Evolutionary conservation across 2,329 filamentous ascomycete species (phyloP).

Genomic region (Colletotrichum tropicale): DNA sequence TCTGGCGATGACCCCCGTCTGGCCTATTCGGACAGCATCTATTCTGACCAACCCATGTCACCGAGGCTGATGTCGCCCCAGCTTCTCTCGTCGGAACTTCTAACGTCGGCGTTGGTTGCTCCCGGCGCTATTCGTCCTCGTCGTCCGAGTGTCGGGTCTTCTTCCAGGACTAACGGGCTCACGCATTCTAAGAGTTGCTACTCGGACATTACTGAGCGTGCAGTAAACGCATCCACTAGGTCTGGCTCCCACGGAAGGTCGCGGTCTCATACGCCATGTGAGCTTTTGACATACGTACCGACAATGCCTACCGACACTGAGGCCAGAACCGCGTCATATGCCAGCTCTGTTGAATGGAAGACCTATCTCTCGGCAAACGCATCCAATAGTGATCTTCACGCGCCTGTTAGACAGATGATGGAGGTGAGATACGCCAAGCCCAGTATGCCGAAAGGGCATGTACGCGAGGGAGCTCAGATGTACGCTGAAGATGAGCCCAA

Average conservation of each 20-base stretch:
- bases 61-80: background rate
- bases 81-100: background rate
- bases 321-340: constrained; percentile 39
- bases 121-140: background rate
- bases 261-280: background rate
- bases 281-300: constrained; percentile 7
- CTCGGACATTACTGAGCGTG: background rate
- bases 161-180: background rate
- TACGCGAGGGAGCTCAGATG: constrained; percentile 56
- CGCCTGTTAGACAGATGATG: background rate
- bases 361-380: constrained; percentile 57
- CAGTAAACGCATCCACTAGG: background rate
- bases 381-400: constrained; percentile 33
- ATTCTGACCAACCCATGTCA: constrained; percentile 38
- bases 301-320: constrained; percentile 30
- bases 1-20: constrained; percentile 43
- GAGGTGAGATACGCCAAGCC: constrained; percentile 22
- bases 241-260: background rate
- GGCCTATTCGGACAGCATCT: constrained; percentile 53
- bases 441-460: constrained; percentile 39
- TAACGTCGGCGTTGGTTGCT: background rate
- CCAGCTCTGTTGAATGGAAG: constrained; percentile 60
- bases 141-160: background rate
- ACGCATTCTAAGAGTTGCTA: background rate
- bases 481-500: constrained; percentile 34